phyloP scores from a whole-genome alignment of 2,329 filamentous ascomycete species.

The Epichloe glyceriae region DNA sequence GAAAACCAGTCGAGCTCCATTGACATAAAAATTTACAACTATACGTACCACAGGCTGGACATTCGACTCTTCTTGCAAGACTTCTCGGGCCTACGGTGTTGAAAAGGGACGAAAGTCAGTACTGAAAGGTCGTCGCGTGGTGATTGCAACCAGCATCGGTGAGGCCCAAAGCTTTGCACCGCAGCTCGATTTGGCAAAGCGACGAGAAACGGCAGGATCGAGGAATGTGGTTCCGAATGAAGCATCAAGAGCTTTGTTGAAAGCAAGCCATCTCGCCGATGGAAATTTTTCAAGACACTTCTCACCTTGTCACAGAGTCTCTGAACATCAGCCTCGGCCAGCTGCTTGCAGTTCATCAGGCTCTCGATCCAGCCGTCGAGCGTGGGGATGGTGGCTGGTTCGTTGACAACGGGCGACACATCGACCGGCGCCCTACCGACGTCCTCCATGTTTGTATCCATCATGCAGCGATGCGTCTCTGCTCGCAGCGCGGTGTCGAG shows the following conservation, averaged over 20 bases:
- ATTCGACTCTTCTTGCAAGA: constrained; percentile 94
- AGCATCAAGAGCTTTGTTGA: neutral
- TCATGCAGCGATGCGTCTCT: constrained; percentile 23
- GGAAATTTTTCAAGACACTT: neutral
- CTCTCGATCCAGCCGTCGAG: constrained; percentile 98
- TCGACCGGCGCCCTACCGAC: constrained; percentile 76
- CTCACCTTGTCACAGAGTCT: constrained; percentile 92
- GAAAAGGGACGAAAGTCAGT: constrained; percentile 17
- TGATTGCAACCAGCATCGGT: neutral
- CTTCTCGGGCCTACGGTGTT: constrained; percentile 65
- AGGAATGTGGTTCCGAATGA: neutral
- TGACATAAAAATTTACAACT: neutral
- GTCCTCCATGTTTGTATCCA: constrained; percentile 99
- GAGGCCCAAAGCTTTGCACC: neutral
- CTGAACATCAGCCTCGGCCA: constrained; percentile 88
- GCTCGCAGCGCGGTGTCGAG: constrained; percentile 9
- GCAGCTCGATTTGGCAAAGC: neutral
- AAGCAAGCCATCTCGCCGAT: neutral
- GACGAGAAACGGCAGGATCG: neutral
- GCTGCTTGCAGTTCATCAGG: constrained; percentile 97
- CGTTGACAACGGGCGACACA: constrained; percentile 56
- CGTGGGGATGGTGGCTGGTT: constrained; percentile 82
- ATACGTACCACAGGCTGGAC: constrained; percentile 87
- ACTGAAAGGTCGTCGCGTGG: neutral
- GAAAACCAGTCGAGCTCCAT: neutral